Conservation (phyloP, 495 filamentous ascomycete species). For the Penicillium argentinense region DNA sequence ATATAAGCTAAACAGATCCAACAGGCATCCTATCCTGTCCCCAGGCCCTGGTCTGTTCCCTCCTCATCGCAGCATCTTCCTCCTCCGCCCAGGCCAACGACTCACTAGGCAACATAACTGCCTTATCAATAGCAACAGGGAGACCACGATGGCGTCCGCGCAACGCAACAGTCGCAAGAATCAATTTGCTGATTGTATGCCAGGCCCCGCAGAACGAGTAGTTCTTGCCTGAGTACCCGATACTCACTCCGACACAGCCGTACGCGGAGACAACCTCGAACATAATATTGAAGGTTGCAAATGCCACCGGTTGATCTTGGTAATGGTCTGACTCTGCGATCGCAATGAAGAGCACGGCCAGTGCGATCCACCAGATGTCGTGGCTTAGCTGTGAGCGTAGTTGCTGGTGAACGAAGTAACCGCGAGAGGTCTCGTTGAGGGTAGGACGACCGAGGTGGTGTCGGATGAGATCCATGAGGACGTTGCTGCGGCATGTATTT, state of each 20-base stretch:
- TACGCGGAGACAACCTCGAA: constrained; percentile 86
- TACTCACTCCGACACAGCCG: constrained; percentile 79
- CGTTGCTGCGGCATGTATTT: constrained; percentile 19
- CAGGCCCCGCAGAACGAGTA: constrained; percentile 76
- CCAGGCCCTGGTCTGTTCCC: constrained; percentile 27
- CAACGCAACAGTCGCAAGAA: constrained; percentile 76
- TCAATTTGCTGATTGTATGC: constrained; percentile 69
- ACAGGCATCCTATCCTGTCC: constrained; percentile 27
- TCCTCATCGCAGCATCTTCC: constrained; percentile 54
- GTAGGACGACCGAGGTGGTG: constrained; percentile 31
- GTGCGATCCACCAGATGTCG: constrained; percentile 82
- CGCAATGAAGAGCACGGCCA: constrained; percentile 71
- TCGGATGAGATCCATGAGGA: constrained; percentile 25
- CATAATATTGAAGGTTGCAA: constrained; percentile 79
- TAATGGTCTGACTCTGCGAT: constrained; percentile 71
- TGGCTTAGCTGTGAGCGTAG: constrained; percentile 80
- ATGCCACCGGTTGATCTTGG: constrained; percentile 62
- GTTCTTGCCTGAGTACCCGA: constrained; percentile 65
- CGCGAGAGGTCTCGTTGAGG: constrained; percentile 34
- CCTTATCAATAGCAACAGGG: constrained; percentile 78
- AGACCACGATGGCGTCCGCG: constrained; percentile 76
- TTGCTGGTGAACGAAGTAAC: constrained; percentile 61
- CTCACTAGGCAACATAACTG: constrained; percentile 69
- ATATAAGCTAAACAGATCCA: constrained; percentile 31
- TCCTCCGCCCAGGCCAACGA: constrained; percentile 56